Percentiles rank a stretch among this genome's conserved stretches.
Evolutionary conservation across 2,329 filamentous ascomycete species (phyloP).

Genomic region (Talaromyces sp.): DNA sequence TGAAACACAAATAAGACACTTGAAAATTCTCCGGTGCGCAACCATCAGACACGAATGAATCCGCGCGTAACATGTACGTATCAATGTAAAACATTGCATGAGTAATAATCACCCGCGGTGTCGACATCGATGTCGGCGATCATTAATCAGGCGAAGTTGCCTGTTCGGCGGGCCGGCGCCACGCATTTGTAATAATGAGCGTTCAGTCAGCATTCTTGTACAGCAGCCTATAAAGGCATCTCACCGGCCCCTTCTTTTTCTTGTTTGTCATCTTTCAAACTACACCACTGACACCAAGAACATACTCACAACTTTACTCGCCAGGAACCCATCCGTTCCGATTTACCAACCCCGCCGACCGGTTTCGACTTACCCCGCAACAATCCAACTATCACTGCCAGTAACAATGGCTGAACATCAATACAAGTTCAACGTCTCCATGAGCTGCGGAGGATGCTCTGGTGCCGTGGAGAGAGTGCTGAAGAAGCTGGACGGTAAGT

Average conservation of each 20-base stretch:
- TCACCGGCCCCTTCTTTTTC: not conserved
- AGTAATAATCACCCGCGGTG: not conserved
- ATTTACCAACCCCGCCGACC: not conserved
- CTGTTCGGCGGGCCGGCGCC: not conserved
- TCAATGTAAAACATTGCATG: not conserved
- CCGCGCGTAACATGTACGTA: not conserved
- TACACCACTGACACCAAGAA: not conserved
- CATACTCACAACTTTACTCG: not conserved
- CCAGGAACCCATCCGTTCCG: not conserved
- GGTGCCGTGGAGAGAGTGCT: slow-evolving; percentile 88
- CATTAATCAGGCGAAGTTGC: not conserved
- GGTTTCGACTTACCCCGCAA: not conserved
- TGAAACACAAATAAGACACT: not conserved
- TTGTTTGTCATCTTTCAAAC: not conserved
- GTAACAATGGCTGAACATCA: slow-evolving; percentile 68
- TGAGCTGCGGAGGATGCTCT: slow-evolving; percentile 95
- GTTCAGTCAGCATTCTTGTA: not conserved
- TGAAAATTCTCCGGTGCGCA: not conserved
- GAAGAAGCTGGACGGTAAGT: slow-evolving; percentile 80
- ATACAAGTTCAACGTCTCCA: slow-evolving; percentile 92
- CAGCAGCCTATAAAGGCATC: not conserved
- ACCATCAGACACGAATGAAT: not conserved
- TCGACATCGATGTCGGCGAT: not conserved
- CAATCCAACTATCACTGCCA: not conserved
- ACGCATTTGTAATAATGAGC: not conserved